Evolutionary conservation across 1,139 yeast genomes (phyloP).

Genomic region (Neolecta irregularis): DNA sequence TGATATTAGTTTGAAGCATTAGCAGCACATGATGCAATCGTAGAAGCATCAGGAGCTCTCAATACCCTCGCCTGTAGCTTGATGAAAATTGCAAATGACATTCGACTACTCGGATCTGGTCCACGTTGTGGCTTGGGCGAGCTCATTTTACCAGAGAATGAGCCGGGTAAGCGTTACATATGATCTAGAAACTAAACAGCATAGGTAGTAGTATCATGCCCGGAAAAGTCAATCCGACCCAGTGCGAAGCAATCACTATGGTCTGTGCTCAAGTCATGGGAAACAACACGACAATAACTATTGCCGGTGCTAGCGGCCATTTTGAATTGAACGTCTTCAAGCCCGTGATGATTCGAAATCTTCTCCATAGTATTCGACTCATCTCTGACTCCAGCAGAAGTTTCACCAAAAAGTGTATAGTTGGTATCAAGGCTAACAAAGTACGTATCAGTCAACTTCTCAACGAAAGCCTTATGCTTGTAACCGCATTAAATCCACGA

Average conservation of each 20-base stretch:
- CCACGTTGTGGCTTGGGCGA: slow-evolving; percentile 99
- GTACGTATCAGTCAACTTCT: slow-evolving; percentile 73
- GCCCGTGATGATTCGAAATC: slow-evolving; percentile 85
- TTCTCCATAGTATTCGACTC: slow-evolving; percentile 72
- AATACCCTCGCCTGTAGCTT: slow-evolving; percentile 88
- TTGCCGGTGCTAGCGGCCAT: slow-evolving; percentile 97
- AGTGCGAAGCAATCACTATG: slow-evolving; percentile 97
- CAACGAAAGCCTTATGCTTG: slow-evolving; percentile 93
- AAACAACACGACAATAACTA: slow-evolving; percentile 85
- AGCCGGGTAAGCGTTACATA: slow-evolving; percentile 46
- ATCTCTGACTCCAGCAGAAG: slow-evolving; percentile 80
- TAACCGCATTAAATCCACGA: slow-evolving; percentile 95
- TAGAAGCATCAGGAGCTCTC: slow-evolving; percentile 92
- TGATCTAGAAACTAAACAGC: background rate
- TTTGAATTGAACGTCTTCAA: slow-evolving; percentile 95
- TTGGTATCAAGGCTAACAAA: slow-evolving; percentile 78
- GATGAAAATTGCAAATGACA: slow-evolving; percentile 93
- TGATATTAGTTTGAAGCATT: slow-evolving; percentile 61
- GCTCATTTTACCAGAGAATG: slow-evolving; percentile 87
- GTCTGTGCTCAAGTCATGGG: slow-evolving; percentile 96
- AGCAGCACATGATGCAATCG: slow-evolving; percentile 97
- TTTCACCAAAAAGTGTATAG: slow-evolving; percentile 87
- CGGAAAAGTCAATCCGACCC: slow-evolving; percentile 98
- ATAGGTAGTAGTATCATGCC: slow-evolving; percentile 68
- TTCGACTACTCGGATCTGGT: slow-evolving; percentile 94